Percentiles rank a stretch among this genome's conserved stretches.
These are phyloP conservation scores for Kuraishia piskuri DNA, from an alignment of 805 yeast species.

Conservation along the genomic window DNA sequence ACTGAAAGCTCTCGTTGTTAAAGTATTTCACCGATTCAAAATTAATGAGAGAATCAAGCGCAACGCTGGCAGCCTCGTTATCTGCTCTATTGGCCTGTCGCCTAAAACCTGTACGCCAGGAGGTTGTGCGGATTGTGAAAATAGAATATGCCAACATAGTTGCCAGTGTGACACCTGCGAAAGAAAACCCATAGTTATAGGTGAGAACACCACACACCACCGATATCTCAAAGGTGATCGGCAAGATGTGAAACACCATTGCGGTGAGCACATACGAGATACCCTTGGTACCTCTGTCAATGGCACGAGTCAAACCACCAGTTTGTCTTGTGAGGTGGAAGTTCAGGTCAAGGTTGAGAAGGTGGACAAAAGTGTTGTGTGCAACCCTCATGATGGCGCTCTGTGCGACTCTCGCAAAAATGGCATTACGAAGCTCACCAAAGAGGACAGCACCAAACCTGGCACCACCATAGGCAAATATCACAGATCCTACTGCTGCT, in stretches of 20 bases:
- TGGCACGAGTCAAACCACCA: slow-evolving; percentile 93
- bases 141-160: slow-evolving; percentile 87
- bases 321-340: slow-evolving; percentile 91
- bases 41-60: slow-evolving; percentile 87
- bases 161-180: slow-evolving; percentile 79
- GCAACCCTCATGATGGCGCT: slow-evolving; percentile 89
- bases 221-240: slow-evolving; percentile 84
- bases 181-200: slow-evolving; percentile 81
- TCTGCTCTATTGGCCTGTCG: slow-evolving; percentile 88
- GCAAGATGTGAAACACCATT: slow-evolving; percentile 95
- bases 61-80: slow-evolving; percentile 91
- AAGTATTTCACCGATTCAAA: slow-evolving; percentile 92
- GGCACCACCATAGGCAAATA: slow-evolving; percentile 87
- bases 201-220: slow-evolving; percentile 92
- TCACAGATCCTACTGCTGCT: slow-evolving; percentile 54
- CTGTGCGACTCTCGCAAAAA: slow-evolving; percentile 93
- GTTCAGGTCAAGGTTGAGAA: slow-evolving; percentile 75
- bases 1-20: slow-evolving; percentile 80
- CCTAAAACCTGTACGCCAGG: slow-evolving; percentile 94
- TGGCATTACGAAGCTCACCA: slow-evolving; percentile 92
- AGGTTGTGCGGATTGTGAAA: slow-evolving; percentile 86
- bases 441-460: slow-evolving; percentile 90
- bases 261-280: slow-evolving; percentile 88
- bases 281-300: slow-evolving; percentile 97
- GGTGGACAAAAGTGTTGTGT: slow-evolving; percentile 73